A percentile compares a stretch with the other conserved stretches of the same genome.
phyloP scores from a whole-genome alignment of 139 green algal species.

The Closterium sp. region DNA sequence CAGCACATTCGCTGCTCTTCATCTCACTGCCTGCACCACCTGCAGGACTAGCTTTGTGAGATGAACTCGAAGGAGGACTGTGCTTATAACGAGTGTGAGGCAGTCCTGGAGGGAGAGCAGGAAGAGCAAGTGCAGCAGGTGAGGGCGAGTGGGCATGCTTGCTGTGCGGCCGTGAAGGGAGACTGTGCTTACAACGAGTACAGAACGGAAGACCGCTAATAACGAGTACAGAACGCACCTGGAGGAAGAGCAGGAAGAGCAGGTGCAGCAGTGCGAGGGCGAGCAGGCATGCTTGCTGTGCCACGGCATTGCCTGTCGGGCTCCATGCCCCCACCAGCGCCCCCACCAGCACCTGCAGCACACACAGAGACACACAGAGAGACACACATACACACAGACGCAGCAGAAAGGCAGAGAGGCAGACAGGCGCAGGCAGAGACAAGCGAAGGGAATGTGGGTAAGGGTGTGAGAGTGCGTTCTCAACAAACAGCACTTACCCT shows the following conservation, averaged over 20 bases:
- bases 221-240: not conserved
- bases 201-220: too few species aligned
- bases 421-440: too few species aligned
- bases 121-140: constrained; percentile 1
- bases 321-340: constrained; percentile 4
- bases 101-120: constrained; percentile 6
- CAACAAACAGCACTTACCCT: too few species aligned
- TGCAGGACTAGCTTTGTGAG: too few species aligned
- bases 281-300: not conserved
- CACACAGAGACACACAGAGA: not conserved
- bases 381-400: too few species aligned
- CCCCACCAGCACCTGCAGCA: constrained; percentile 16
- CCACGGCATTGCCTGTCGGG: not conserved
- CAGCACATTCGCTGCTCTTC: not conserved
- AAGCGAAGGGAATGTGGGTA: too few species aligned
- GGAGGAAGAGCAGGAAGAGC: constrained; percentile 17
- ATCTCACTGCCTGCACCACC: too few species aligned
- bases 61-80: too few species aligned
- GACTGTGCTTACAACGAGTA: not conserved
- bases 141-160: not conserved
- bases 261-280: not conserved
- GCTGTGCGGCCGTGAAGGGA: not conserved
- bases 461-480: too few species aligned
- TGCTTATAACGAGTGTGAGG: too few species aligned
- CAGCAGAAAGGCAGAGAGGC: too few species aligned